Conservation (phyloP, 2,329 filamentous ascomycete species). For the Trichoderma afroharzianum region DNA sequence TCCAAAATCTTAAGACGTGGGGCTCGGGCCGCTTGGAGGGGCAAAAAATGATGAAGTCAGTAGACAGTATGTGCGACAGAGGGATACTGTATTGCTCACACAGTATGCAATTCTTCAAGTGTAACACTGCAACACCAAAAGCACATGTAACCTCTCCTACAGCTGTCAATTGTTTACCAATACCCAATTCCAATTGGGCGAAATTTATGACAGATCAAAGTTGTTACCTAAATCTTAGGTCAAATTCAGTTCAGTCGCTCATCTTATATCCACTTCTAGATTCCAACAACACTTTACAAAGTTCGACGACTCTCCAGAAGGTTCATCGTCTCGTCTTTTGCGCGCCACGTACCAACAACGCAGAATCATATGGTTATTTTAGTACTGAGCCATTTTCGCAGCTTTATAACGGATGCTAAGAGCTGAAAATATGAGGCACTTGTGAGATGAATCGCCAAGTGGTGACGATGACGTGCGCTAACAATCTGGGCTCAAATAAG, state of each 20-base stretch:
- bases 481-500: too few relatives aligned
- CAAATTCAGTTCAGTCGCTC: not conserved
- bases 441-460: not conserved
- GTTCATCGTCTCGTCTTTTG: not conserved
- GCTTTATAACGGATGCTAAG: not conserved
- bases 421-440: not conserved
- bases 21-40: conserved; percentile 15
- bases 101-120: not conserved
- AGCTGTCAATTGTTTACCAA: not conserved
- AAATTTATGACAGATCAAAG: not conserved
- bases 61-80: conserved; percentile 4
- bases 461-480: not conserved
- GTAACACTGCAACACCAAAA: not conserved
- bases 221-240: not conserved
- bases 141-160: not conserved
- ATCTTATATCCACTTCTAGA: not conserved
- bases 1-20: conserved; percentile 18
- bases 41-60: conserved; percentile 15
- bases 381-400: too few relatives aligned
- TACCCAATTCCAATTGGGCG: too few relatives aligned
- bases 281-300: not conserved
- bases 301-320: not conserved
- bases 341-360: not conserved
- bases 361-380: not conserved
- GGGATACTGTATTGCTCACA: not conserved